Evolutionary conservation across 176 grass and related monocot genomes (phyloP).

Genomic region (Carex pumila): DNA sequence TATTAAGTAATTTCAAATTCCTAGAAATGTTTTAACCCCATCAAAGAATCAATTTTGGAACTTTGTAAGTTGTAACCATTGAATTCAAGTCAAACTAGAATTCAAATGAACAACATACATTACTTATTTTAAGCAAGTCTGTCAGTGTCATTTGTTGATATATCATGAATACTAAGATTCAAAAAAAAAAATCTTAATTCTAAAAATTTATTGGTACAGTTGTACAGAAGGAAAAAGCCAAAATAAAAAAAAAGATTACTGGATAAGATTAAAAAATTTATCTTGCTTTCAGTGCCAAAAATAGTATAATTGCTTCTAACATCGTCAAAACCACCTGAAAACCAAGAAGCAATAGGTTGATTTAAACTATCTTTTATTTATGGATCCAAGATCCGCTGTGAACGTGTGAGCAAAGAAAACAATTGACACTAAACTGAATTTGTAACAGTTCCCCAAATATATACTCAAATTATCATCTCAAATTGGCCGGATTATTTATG

Average conservation of each 20-base stretch:
- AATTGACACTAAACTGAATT: background rate
- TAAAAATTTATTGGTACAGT: background rate
- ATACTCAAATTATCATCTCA: background rate
- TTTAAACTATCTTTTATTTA: constrained; percentile 10
- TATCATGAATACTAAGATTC: background rate
- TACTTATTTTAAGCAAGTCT: background rate
- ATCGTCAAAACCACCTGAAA: constrained; percentile 19
- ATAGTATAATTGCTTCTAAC: constrained; percentile 19
- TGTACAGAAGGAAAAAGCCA: background rate
- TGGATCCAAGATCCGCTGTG: constrained; percentile 7
- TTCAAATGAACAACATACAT: background rate
- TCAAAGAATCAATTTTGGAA: no score
- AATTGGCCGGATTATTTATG: background rate
- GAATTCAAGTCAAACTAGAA: background rate
- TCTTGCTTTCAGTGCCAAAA: constrained; percentile 17
- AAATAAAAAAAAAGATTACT: background rate
- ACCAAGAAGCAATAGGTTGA: background rate
- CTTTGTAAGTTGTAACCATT: no score
- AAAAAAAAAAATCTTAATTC: background rate
- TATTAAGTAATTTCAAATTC: no score
- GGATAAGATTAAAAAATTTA: background rate
- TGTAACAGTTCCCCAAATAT: background rate
- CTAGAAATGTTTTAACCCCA: no score
- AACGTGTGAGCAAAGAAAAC: constrained; percentile 9
- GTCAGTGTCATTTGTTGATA: background rate